A percentile compares a stretch with the other conserved stretches of the same genome.
Conservation (phyloP, 1,139 yeast species). For the Nakaseomyces nivariensis region DNA sequence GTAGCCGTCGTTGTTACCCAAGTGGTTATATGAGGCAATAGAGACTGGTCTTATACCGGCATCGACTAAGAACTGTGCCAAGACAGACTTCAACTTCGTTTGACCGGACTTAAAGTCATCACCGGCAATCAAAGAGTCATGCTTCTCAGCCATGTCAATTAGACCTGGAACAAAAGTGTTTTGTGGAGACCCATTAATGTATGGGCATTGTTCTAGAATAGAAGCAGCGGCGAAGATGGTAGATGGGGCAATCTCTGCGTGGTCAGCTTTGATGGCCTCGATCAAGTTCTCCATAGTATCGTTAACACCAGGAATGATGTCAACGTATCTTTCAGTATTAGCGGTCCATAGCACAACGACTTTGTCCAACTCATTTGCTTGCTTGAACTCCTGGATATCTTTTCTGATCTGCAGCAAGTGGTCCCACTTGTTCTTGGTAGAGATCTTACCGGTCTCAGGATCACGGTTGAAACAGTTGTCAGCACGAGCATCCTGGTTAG, state of each 20-base stretch:
- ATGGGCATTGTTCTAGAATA: constrained; percentile 77
- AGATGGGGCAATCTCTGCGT: constrained; percentile 80
- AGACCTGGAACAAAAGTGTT: constrained; percentile 96
- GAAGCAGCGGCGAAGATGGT: constrained; percentile 89
- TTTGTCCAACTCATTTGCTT: constrained; percentile 63
- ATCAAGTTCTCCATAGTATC: constrained; percentile 80
- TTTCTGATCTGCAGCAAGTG: constrained; percentile 82
- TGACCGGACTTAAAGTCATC: constrained; percentile 97
- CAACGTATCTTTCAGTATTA: constrained; percentile 89
- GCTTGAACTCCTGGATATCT: constrained; percentile 75
- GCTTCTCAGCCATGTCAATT: constrained; percentile 74
- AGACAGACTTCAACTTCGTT: constrained; percentile 87
- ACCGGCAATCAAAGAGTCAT: constrained; percentile 80
- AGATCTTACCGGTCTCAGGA: constrained; percentile 39
- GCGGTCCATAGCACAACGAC: constrained; percentile 95
- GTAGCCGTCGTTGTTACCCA: constrained; percentile 94
- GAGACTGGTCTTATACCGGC: constrained; percentile 95
- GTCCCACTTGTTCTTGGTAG: constrained; percentile 65
- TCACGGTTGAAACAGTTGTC: constrained; percentile 67
- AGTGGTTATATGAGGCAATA: constrained; percentile 89
- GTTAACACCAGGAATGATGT: constrained; percentile 66
- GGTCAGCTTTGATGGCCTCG: constrained; percentile 64
- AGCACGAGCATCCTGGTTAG: constrained; percentile 88
- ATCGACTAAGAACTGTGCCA: constrained; percentile 91
- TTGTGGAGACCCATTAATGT: constrained; percentile 95